Conservation (phyloP, 805 yeast species). For the Spathaspora boniae region DNA sequence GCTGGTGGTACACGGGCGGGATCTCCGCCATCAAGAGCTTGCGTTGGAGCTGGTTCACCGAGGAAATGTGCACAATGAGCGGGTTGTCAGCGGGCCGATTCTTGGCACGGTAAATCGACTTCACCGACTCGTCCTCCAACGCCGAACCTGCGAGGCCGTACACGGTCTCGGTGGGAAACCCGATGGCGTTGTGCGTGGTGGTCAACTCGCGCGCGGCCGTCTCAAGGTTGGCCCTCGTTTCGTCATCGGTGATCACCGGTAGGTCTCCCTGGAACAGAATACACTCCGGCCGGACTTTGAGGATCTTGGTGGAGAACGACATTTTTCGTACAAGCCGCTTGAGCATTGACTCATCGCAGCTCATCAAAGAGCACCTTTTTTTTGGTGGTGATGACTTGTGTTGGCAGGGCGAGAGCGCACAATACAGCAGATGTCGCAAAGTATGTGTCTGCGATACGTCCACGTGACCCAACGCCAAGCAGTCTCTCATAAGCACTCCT, state of each 20-base stretch:
- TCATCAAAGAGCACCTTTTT: too few relatives aligned
- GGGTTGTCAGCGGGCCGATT: constrained; percentile 97
- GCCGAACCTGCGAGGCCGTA: constrained; percentile 94
- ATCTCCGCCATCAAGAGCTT: constrained; percentile 53
- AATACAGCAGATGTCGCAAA: too few relatives aligned
- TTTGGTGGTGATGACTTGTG: too few relatives aligned
- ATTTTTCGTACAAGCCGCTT: constrained; percentile 4
- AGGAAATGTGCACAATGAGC: constrained; percentile 82
- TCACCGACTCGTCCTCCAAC: constrained; percentile 66
- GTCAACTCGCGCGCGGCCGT: constrained; percentile 59
- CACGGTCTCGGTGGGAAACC: constrained; percentile 96
- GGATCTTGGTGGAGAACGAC: constrained; percentile 31
- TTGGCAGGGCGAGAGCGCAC: too few relatives aligned
- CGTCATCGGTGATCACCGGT: constrained; percentile 49
- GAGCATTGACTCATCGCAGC: constrained; percentile 1
- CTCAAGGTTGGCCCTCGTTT: constrained; percentile 47
- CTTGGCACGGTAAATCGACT: constrained; percentile 78
- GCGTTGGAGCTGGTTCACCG: constrained; percentile 65
- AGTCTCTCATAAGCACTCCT: too few relatives aligned
- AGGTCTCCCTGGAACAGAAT: constrained; percentile 46
- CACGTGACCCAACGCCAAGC: too few relatives aligned
- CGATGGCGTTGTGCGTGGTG: constrained; percentile 61
- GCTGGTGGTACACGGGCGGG: constrained; percentile 63
- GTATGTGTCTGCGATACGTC: too few relatives aligned
- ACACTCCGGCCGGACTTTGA: constrained; percentile 52